Evolutionary conservation across 1,284 basidiomycete species (phyloP).

Genomic region (Boletus sp.): DNA sequence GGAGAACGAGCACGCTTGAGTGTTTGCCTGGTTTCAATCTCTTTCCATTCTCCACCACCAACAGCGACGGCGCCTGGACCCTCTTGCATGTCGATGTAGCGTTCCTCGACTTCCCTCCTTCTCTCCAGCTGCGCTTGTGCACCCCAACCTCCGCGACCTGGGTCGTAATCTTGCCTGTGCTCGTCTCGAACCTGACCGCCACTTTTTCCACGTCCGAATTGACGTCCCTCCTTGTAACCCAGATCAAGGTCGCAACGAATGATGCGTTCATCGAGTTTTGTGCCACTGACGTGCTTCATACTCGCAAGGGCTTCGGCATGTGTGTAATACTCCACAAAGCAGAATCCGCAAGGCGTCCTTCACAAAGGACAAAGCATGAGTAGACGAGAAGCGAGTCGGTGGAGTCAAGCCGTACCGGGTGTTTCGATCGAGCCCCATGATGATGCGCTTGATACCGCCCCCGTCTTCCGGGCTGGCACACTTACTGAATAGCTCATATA

Average conservation of each 20-base stretch:
- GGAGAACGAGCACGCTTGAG: conserved; percentile 67
- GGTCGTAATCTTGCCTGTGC: conserved; percentile 95
- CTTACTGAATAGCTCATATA: conserved; percentile 96
- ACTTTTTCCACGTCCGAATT: conserved; percentile 95
- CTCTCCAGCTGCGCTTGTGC: conserved; percentile 84
- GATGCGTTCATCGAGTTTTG: conserved; percentile 98
- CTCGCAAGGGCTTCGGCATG: conserved; percentile 91
- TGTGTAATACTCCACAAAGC: conserved; percentile 98
- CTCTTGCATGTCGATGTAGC: conserved; percentile 83
- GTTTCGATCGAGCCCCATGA: conserved; percentile 98
- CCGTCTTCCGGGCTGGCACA: conserved; percentile 87
- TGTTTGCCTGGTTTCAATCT: conserved; percentile 42
- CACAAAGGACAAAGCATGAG: conserved; percentile 7
- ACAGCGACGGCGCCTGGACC: conserved; percentile 78
- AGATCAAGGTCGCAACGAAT: conserved; percentile 97
- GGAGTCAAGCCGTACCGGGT: conserved; percentile 58
- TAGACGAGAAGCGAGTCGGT: conserved; percentile 1
- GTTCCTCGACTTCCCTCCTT: conserved; percentile 80
- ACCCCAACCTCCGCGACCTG: conserved; percentile 95
- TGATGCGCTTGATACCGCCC: conserved; percentile 96
- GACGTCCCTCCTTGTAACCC: conserved; percentile 96
- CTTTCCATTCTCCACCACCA: conserved; percentile 83
- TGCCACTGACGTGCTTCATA: conserved; percentile 92
- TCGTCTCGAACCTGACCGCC: conserved; percentile 97
- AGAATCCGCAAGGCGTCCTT: conserved; percentile 98